A percentile compares a stretch with the other conserved stretches of the same genome.
Conservation (phyloP, 2,329 filamentous ascomycete genomes). For the Thermomyces lanuginosus region DNA sequence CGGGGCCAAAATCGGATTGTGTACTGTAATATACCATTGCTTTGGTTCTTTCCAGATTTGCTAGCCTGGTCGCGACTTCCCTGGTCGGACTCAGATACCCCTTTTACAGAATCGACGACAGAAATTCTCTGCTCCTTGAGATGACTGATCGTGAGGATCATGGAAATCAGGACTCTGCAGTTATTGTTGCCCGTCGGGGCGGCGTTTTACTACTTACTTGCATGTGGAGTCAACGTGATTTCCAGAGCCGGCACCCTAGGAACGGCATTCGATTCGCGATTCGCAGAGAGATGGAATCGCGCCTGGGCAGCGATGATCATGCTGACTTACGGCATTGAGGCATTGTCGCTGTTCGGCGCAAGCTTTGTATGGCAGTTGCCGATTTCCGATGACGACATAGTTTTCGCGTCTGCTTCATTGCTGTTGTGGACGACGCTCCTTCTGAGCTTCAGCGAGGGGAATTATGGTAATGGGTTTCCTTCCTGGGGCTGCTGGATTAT, state of each 20-base stretch:
- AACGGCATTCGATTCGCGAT: no score
- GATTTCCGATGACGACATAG: conserved; percentile 3
- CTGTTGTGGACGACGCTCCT: conserved; percentile 48
- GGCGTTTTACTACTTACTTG: conserved; percentile 41
- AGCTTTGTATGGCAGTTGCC: conserved; percentile 1
- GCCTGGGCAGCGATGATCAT: conserved; percentile 18
- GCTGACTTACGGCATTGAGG: conserved; percentile 18
- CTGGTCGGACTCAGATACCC: no score
- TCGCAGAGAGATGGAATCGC: no score
- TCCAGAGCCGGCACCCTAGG: no score
- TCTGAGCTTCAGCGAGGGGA: conserved; percentile 36
- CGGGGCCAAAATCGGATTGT: no score
- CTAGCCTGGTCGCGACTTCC: no score
- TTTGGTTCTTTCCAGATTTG: no score
- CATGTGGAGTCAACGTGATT: no score
- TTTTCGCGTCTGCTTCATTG: conserved; percentile 16
- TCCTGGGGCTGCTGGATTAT: conserved; percentile 48
- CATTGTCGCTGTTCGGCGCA: conserved; percentile 8
- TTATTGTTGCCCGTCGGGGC: conserved; percentile 32
- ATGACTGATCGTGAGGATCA: no score
- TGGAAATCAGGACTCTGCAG: conserved; percentile 6
- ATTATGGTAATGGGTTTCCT: conserved; percentile 43
- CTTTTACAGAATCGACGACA: no score
- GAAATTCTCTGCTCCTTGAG: no score
- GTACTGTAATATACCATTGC: no score